A percentile compares a stretch with the other conserved stretches of the same genome.
Evolutionary conservation across 768 basidiomycete species (phyloP).

Genomic region (Favolaschia claudopus): DNA sequence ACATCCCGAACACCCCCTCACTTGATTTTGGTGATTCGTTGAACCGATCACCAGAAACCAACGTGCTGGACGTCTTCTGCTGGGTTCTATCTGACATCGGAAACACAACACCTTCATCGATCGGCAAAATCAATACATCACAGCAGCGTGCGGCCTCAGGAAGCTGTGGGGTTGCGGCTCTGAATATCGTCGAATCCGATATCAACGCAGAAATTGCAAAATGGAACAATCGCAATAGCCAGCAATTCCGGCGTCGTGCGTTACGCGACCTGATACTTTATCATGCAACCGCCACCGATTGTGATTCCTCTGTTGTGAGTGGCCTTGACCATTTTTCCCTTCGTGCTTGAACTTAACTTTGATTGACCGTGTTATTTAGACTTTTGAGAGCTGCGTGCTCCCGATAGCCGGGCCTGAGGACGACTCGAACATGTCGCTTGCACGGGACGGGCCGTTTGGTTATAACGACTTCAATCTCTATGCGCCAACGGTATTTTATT

Average conservation of each 20-base stretch:
- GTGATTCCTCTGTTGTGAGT: too few relatives aligned
- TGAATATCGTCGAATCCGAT: slow-evolving; percentile 3
- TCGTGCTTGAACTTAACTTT: too few relatives aligned
- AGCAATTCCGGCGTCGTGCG: slow-evolving; percentile 1
- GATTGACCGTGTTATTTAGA: too few relatives aligned
- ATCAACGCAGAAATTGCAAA: neutral
- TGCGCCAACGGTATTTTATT: slow-evolving; percentile 1
- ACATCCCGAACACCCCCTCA: neutral
- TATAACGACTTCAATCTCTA: slow-evolving; percentile 8
- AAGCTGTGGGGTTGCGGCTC: slow-evolving; percentile 9
- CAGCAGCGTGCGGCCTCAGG: neutral
- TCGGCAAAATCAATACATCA: neutral
- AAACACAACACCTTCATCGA: neutral
- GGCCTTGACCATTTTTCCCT: too few relatives aligned
- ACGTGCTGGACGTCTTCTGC: neutral
- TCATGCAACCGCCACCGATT: neutral
- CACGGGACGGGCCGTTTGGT: slow-evolving; percentile 1
- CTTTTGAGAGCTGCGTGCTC: neutral
- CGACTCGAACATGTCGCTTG: too few relatives aligned
- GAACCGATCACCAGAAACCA: neutral
- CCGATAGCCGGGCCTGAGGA: neutral
- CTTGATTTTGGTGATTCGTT: neutral
- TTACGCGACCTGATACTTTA: slow-evolving; percentile 1
- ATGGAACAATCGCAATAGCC: neutral
- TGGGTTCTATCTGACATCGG: neutral